Evolutionary conservation across 768 basidiomycete genomes (phyloP).

Genomic region (Panaeolus papilionaceus): DNA sequence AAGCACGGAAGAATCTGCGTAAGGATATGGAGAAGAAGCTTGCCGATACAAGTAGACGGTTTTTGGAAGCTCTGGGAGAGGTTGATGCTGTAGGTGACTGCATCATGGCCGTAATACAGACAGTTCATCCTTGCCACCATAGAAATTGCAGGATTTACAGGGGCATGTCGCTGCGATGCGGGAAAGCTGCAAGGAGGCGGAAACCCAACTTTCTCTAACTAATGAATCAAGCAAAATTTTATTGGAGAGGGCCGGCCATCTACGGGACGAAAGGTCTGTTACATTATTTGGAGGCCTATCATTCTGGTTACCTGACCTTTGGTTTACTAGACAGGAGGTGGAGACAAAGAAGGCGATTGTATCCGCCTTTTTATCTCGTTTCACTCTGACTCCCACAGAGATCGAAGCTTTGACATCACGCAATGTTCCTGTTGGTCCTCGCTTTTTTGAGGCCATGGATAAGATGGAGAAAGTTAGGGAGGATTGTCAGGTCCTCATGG

Average conservation of each 20-base stretch:
- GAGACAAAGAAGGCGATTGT: slow-evolving; percentile 79
- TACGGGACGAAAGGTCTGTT: slow-evolving; percentile 74
- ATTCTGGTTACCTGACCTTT: slow-evolving; percentile 13
- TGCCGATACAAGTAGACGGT: slow-evolving; percentile 80
- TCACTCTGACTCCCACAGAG: slow-evolving; percentile 82
- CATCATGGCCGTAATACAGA: background rate
- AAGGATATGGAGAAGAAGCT: slow-evolving; percentile 87
- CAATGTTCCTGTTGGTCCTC: slow-evolving; percentile 74
- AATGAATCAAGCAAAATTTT: slow-evolving; percentile 79
- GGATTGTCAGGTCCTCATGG: slow-evolving; percentile 88
- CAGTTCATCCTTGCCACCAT: slow-evolving; percentile 16
- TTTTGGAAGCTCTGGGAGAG: slow-evolving; percentile 84
- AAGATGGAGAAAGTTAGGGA: slow-evolving; percentile 81
- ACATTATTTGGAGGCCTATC: background rate
- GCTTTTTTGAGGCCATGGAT: slow-evolving; percentile 88
- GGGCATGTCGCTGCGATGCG: slow-evolving; percentile 83
- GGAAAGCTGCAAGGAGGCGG: slow-evolving; percentile 80
- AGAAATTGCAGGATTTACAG: slow-evolving; percentile 89
- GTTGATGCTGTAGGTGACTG: slow-evolving; percentile 82
- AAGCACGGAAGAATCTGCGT: slow-evolving; percentile 80
- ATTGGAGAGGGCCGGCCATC: slow-evolving; percentile 81
- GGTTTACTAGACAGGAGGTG: slow-evolving; percentile 60
- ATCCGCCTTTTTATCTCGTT: slow-evolving; percentile 78
- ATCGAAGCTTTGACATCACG: slow-evolving; percentile 76
- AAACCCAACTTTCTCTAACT: slow-evolving; percentile 75